Base-by-base conservation (phyloP, 345 rosid genomes). In the Firmiana major region DNA sequence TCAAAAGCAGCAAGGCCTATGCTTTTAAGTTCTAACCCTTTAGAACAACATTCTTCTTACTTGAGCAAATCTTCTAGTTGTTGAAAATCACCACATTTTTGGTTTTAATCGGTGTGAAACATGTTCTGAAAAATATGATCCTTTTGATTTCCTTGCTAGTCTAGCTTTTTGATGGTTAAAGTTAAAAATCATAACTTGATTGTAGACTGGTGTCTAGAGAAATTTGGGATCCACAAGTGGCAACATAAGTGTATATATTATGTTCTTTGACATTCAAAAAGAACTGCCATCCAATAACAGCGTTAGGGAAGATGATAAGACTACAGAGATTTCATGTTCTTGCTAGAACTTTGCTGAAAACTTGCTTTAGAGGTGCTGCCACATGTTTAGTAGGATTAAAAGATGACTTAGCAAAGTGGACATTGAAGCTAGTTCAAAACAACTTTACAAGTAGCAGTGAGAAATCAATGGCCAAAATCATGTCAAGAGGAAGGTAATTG, bases 321-420 rank as follows among this genome's bases (percentile, higher is more conserved):
- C 24, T 17, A 17, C 46, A 36, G 42, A 36, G 24, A 36, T 63
- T 16, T 19, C 6, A 9, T 63, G 19, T 46, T 38, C n/a, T 22
- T 10, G 71, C 16, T 45, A 22, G 26, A 22, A 16, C 26, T 67
- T 21, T 3, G 11, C 36, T 28, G 22, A 48, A 48, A 26, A 28
- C 69, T 36, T 64, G 26, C 42, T 48, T 69, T 69, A 69, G 73
- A 69, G 42, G 24, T 26, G 40, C 22, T 69, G 73, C 42, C 73
- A 46, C 26, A 13, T 69, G 9, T 69, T 48, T 48, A 43, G n/a
- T 60, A 13, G 31, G 36, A 59, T 26, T 59, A 4, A 26, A 59
- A 59, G 7, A 5, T 1, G 64, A 60, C 5, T 9, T 22, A 58
- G 28, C 11, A 2, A 58, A 21, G 13, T 28, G 3, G 3, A 38